phyloP scores from a whole-genome alignment of 768 basidiomycete species.

The Pleurotus giganteus region DNA sequence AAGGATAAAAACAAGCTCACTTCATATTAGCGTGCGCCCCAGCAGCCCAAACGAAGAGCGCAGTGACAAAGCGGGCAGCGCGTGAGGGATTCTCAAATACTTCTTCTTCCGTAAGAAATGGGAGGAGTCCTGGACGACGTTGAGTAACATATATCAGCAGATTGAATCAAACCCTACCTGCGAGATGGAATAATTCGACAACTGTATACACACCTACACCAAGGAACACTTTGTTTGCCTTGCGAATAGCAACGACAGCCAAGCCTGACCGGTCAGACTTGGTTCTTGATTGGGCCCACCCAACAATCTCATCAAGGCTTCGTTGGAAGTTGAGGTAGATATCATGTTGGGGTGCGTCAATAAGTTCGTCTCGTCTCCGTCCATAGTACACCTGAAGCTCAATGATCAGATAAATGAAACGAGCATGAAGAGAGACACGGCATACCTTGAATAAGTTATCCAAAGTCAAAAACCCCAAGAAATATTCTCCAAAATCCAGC shows the following conservation, averaged over 20 bases:
- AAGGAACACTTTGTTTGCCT: conserved; percentile 1
- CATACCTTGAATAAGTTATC: not conserved
- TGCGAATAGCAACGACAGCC: conserved; percentile 6
- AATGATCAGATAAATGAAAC: too few relatives aligned
- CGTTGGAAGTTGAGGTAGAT: not conserved
- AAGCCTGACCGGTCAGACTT: not conserved
- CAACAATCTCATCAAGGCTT: not conserved
- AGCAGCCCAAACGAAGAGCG: not conserved
- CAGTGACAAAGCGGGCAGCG: too few relatives aligned
- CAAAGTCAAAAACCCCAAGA: not conserved
- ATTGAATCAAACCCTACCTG: conserved; percentile 1
- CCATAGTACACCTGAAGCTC: not conserved
- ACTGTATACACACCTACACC: conserved; percentile 13
- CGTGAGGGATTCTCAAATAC: too few relatives aligned
- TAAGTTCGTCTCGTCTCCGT: not conserved
- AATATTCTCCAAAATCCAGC: not conserved
- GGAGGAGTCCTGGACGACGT: too few relatives aligned
- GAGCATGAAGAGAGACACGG: too few relatives aligned
- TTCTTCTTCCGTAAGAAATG: too few relatives aligned
- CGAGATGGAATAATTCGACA: conserved; percentile 1
- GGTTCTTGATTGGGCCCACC: conserved; percentile 5
- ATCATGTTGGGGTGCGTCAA: not conserved
- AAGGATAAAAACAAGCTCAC: not conserved
- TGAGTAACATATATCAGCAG: not conserved
- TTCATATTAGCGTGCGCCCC: not conserved